phyloP scores from a whole-genome alignment of 495 filamentous ascomycete species.

The Talaromyces thailandensis region DNA sequence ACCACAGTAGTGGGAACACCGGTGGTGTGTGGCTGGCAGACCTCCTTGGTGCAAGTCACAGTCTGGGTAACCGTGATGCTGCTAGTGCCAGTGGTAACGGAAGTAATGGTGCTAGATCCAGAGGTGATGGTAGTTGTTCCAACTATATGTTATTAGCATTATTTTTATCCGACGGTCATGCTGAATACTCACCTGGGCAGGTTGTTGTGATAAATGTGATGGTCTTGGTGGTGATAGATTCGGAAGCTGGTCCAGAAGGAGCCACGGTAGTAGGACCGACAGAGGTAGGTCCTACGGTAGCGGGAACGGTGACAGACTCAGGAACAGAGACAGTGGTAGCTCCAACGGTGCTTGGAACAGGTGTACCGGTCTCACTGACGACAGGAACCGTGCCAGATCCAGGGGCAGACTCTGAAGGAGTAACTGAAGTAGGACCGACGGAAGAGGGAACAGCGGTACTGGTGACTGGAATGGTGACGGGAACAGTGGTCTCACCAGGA shows the following conservation, averaged over 20 bases:
- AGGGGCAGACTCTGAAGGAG: neutral
- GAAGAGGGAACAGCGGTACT: neutral
- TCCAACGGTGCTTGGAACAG: neutral
- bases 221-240: slow-evolving; percentile 2
- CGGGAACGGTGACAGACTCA: neutral
- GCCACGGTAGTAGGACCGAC: neutral
- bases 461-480: neutral
- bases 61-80: slow-evolving; percentile 5
- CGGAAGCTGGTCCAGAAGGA: neutral
- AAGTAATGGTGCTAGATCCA: slow-evolving; percentile 4
- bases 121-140: slow-evolving; percentile 4
- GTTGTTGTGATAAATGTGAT: slow-evolving; percentile 10
- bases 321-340: neutral
- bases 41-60: slow-evolving; percentile 6
- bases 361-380: neutral
- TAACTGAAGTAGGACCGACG: neutral
- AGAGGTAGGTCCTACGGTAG: neutral
- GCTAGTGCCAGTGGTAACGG: neutral
- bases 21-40: slow-evolving; percentile 3
- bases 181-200: slow-evolving; percentile 5
- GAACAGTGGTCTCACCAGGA: neutral
- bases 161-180: neutral
- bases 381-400: neutral
- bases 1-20: neutral
- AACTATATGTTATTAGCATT: neutral